Conservation (phyloP, 2,329 filamentous ascomycete genomes). For the Ascochyta lentis region DNA sequence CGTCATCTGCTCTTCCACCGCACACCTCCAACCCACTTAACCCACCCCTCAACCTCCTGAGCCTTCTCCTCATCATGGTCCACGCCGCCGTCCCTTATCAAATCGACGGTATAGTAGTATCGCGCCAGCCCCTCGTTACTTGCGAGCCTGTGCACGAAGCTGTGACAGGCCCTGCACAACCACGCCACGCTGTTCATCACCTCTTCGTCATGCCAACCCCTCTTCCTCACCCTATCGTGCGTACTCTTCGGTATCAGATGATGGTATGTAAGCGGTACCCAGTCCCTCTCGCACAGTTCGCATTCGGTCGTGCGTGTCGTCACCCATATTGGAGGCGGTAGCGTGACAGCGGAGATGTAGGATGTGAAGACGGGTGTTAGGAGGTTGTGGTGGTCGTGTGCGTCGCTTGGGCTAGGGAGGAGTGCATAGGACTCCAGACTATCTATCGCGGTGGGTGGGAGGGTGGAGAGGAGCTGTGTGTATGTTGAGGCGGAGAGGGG, state of each 20-base stretch:
- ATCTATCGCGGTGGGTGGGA: conserved; percentile 69
- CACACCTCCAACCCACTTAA: conserved; percentile 73
- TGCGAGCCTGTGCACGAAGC: conserved; percentile 78
- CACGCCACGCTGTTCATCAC: conserved; percentile 82
- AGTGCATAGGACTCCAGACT: conserved; percentile 72
- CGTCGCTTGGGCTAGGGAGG: conserved; percentile 53
- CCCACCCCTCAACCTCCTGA: conserved; percentile 75
- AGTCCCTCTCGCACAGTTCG: conserved; percentile 77
- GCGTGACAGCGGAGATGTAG: conserved; percentile 65
- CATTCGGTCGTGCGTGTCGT: conserved; percentile 65
- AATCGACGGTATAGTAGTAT: conserved; percentile 75
- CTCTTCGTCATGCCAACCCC: conserved; percentile 79
- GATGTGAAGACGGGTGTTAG: conserved; percentile 67
- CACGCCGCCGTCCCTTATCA: conserved; percentile 74
- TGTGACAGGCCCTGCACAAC: conserved; percentile 85
- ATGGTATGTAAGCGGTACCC: conserved; percentile 81
- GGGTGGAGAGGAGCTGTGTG: conserved; percentile 55
- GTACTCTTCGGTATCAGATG: conserved; percentile 82
- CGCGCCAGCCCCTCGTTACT: conserved; percentile 79
- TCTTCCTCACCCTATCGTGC: conserved; percentile 76
- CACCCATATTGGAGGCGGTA: conserved; percentile 69
- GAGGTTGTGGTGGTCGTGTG: conserved; percentile 57
- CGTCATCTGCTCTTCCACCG: conserved; percentile 68
- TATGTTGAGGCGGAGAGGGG: conserved; percentile 63
- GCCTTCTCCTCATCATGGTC: conserved; percentile 66